A percentile compares a stretch with the other conserved stretches of the same genome.
Conservation (phyloP, 345 rosid species). For the Carallia brachiata region DNA sequence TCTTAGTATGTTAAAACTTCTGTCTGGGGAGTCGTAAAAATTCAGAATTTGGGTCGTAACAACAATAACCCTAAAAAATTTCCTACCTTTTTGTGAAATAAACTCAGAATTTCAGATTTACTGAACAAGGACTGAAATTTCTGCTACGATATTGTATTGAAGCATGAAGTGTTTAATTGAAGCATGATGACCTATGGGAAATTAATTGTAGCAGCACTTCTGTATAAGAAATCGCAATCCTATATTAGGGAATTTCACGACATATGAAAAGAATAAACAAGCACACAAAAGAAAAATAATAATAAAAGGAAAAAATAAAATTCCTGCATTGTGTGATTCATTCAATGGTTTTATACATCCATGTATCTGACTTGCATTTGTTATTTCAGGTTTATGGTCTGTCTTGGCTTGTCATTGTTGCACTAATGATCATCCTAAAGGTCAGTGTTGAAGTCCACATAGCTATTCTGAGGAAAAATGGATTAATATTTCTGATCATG, state of each 20-base stretch:
- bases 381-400: slow-evolving; percentile 68
- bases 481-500: neutral
- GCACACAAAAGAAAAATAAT: no score
- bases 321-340: neutral
- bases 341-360: neutral
- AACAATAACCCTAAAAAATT: neutral
- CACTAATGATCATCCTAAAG: slow-evolving; percentile 74
- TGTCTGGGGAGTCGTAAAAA: no score
- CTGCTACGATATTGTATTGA: neutral
- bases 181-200: neutral
- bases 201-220: neutral
- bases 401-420: slow-evolving; percentile 91
- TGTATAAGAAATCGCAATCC: no score
- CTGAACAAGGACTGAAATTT: neutral
- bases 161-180: neutral
- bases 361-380: slow-evolving; percentile 15
- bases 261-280: no score
- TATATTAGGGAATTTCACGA: no score
- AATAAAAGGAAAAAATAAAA: no score
- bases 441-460: slow-evolving; percentile 27
- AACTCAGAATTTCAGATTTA: neutral
- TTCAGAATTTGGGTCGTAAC: no score
- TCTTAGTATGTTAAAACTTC: no score
- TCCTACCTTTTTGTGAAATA: neutral
- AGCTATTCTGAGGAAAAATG: neutral